Conservation (phyloP, 148 eudicot genomes). For the Persicaria tinctoria region DNA sequence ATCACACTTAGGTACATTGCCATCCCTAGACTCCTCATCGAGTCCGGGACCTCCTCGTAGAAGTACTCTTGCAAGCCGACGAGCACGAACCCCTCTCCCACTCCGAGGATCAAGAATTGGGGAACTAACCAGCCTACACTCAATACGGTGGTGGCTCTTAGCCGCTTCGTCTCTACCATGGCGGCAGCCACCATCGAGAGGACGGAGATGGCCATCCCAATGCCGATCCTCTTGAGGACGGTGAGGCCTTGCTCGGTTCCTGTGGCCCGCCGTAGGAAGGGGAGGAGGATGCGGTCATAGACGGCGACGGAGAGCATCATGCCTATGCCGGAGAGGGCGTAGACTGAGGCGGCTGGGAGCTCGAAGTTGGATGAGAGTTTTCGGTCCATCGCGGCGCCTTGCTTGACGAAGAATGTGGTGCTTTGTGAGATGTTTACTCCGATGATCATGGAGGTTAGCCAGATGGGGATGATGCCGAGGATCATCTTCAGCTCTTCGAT, state of each 20-base stretch:
- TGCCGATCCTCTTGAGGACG: constrained; percentile 47
- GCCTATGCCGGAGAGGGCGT: constrained; percentile 29
- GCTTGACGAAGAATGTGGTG: constrained; percentile 65
- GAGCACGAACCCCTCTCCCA: constrained; percentile 51
- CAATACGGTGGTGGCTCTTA: constrained; percentile 21
- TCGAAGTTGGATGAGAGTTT: constrained; percentile 22
- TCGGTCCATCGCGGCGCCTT: constrained; percentile 35
- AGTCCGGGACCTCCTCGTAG: constrained; percentile 67
- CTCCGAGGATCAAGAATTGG: constrained; percentile 44
- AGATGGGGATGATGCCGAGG: constrained; percentile 45
- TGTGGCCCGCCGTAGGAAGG: constrained; percentile 36
- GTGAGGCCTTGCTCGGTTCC: constrained; percentile 48
- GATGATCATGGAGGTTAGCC: constrained; percentile 45
- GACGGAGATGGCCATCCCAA: constrained; percentile 47
- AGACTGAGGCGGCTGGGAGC: constrained; percentile 50
- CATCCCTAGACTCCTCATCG: constrained; percentile 63
- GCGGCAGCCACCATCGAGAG: constrained; percentile 36
- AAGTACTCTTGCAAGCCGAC: constrained; percentile 70
- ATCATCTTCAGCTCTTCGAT: constrained; percentile 63
- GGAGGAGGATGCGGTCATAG: constrained; percentile 44
- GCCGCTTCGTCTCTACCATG: constrained; percentile 36
- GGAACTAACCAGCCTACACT: constrained; percentile 62
- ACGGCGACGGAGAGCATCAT: constrained; percentile 30
- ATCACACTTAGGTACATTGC: constrained; percentile 50
- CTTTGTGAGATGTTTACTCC: constrained; percentile 50